phyloP scores from a whole-genome alignment of 441 rosid species.

The Gossypium schwendimanii region DNA sequence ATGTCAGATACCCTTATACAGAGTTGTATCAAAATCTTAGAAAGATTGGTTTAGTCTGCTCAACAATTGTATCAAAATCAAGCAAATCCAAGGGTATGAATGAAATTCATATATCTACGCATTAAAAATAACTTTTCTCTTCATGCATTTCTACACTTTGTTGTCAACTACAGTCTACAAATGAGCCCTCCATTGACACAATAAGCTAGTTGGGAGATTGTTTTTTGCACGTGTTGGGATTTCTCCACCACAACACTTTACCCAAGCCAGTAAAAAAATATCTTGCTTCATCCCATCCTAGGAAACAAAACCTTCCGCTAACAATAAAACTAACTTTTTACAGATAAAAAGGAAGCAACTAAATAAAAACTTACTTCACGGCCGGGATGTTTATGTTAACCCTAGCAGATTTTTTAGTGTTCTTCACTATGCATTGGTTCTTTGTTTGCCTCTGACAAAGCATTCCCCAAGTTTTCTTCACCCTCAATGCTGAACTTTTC shows the following conservation, averaged over 20 bases:
- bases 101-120: not conserved
- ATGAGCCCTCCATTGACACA: not conserved
- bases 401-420: slow-evolving; percentile 8
- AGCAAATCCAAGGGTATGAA: not conserved
- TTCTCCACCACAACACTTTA: slow-evolving; percentile 2
- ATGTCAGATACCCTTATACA: no score
- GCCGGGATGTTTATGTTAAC: slow-evolving; percentile 8
- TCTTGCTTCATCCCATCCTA: not conserved
- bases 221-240: not conserved
- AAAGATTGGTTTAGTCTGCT: not conserved
- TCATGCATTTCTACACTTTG: not conserved
- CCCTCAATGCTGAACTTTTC: slow-evolving; percentile 18
- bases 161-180: not conserved
- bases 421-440: slow-evolving; percentile 15
- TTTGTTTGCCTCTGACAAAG: slow-evolving; percentile 1
- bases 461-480: slow-evolving; percentile 16
- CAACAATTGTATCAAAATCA: not conserved
- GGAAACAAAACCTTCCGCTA: not conserved
- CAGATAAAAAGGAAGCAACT: not conserved
- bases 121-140: not conserved
- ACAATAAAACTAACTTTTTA: not conserved
- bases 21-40: no score
- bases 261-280: not conserved
- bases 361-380: not conserved
- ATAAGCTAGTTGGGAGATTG: not conserved